Evolutionary conservation across 305 asterid species (phyloP).

Genomic region (Stenogyne calaminthoides): DNA sequence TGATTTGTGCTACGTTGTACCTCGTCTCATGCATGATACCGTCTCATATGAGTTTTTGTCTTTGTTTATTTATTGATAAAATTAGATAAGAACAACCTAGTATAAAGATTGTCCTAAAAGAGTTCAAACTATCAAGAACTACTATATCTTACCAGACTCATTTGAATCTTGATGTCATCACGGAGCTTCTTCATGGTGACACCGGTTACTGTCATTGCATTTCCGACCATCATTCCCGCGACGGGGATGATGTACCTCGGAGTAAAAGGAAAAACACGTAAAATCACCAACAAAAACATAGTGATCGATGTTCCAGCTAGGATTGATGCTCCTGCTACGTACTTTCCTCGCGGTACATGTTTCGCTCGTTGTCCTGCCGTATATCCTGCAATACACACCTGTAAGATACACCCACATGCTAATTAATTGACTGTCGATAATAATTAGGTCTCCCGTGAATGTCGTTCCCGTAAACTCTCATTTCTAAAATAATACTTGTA

Average conservation of each 20-base stretch:
- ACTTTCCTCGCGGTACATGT: conserved; percentile 85
- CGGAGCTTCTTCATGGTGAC: conserved; percentile 66
- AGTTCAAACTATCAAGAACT: too few species aligned
- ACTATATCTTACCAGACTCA: conserved; percentile 32
- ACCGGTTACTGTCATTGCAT: conserved; percentile 83
- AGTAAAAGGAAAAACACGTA: conserved; percentile 82
- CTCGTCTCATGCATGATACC: too few species aligned
- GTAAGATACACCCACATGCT: not conserved
- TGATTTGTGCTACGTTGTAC: too few species aligned
- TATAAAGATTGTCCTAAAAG: too few species aligned
- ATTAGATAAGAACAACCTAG: too few species aligned
- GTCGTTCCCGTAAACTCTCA: too few species aligned
- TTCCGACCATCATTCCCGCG: conserved; percentile 98
- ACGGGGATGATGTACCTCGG: conserved; percentile 87
- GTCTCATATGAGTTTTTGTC: too few species aligned
- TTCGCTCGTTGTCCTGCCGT: conserved; percentile 94
- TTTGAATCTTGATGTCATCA: conserved; percentile 58
- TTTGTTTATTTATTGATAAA: too few species aligned
- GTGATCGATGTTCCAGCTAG: conserved; percentile 74
- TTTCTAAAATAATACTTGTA: too few species aligned
- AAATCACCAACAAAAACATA: conserved; percentile 52
- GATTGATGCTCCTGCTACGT: conserved; percentile 78
- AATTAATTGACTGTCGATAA: too few species aligned
- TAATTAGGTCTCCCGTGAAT: too few species aligned
- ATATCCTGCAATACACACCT: conserved; percentile 81